phyloP scores from a whole-genome alignment of 306 rosid genomes.

The Biancaea sappan region DNA sequence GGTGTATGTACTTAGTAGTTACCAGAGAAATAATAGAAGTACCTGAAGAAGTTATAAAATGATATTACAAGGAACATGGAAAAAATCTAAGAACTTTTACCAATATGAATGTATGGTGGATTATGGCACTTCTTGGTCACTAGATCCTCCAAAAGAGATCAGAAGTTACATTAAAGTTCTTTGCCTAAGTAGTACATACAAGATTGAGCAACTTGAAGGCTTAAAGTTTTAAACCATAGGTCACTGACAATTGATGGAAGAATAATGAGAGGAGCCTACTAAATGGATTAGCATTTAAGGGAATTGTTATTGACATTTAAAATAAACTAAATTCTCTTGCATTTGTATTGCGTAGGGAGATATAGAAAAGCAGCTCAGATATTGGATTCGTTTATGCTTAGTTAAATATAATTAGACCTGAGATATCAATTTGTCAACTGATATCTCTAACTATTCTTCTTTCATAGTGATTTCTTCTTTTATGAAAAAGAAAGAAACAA shows the following conservation, averaged over 20 bases:
- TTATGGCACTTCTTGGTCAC: background rate
- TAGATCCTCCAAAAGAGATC: background rate
- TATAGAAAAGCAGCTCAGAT: background rate
- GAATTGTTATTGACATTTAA: background rate
- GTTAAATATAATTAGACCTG: background rate
- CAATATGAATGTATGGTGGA: background rate
- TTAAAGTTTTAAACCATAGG: background rate
- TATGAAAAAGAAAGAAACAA: background rate
- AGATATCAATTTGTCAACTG: background rate
- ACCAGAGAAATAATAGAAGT: background rate
- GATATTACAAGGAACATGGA: background rate
- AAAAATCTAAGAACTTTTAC: background rate
- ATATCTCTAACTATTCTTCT: background rate
- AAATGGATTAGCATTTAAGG: background rate
- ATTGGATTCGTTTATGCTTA: background rate
- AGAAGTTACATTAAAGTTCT: background rate
- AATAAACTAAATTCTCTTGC: background rate
- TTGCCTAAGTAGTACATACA: background rate
- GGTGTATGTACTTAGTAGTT: constrained; percentile 16
- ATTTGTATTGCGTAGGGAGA: background rate
- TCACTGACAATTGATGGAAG: background rate
- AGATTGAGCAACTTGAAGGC: background rate
- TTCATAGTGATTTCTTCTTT: background rate
- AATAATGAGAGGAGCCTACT: background rate
- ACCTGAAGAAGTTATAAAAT: background rate